Evolutionary conservation across 225 moss, liverwort and hornwort genomes (phyloP), one percentile per base, ranked within the genome.

Genomic region (Asterella californica): DNA sequence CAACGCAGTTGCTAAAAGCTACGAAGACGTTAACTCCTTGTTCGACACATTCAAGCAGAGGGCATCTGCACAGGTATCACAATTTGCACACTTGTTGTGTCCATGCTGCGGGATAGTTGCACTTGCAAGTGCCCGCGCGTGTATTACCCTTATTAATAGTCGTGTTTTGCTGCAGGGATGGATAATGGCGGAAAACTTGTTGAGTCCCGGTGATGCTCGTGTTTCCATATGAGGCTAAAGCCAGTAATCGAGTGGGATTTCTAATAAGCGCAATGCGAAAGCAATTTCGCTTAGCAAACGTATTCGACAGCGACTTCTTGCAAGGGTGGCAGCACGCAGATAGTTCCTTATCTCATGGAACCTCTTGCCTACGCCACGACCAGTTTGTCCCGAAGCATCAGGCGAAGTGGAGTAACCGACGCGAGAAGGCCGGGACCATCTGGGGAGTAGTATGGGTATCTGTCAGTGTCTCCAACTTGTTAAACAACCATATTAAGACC

Each of bases 121-220:
- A 67, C 3, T 36, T 19, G 67, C 8, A 67, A 14, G 30, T 36
- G 32, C 36, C 67, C 15, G 67, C 15, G 25, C 4, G 0, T 67
- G 29, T 30, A 24, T 22, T 83, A 24, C 30, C 50, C 6, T 38
- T 78, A 24, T 10, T 64, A 38, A 79, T 22, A 30, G 6, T 36
- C 54, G 64, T 17, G 27, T 33, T 15, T 71, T 27, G 54, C 75
- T 76, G 69, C 87, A 95, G 93, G 93, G 95, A 79, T 95, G 95
- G 95, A 83, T 93, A 83, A 93, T 95, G 90, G 88, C 87, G 37
- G 91, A 96, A 42, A 82, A 88, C 25, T 74, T 93, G n/a, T 87
- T 96, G 15, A 91, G 84, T 81, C 96, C 94, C 47, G 92, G 92
- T 85, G 92, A 96, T 83, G 86, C 96, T 19, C 89, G 89, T n/a